Base-by-base conservation (phyloP, 805 yeast species). In the Candida michaelii region DNA sequence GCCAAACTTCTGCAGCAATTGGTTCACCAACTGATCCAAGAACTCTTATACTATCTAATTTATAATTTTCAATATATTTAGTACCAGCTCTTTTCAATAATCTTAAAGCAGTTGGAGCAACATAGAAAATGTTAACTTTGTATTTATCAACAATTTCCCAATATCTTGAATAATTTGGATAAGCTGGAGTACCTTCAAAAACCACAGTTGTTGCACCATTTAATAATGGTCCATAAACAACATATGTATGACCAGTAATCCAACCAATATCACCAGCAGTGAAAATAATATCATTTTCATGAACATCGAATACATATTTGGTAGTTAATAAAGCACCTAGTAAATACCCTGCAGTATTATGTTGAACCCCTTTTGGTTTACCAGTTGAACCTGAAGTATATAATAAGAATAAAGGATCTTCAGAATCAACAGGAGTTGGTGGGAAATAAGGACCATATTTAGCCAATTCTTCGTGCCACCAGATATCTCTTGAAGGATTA, bases 201-300 rank as follows among this genome's bases (percentile, higher is more conserved):
- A 91, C 87, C 41, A 93, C 85, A 8, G 97, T 82, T 36, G 98
- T 83, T 41, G 90, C 87, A 66, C 98, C 99, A 45, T 56, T 65
- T 36, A 82, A 69, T 53, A 93, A 78, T 31, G 99, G 99, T 46
- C 98, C 98, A 60, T 93, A 93, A 36, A 91, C 79, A 33, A 89
- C 96, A 62, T 91, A 93, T 8, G 97, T 86, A 67, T 93, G 99
- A 54, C 98, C 98, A 13, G 99, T 93, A 63, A 93, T 93, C 98
- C 99, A 93, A 62, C 99, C 98, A 43, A 93, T 89, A 63, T 93
- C 98, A 60, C 98, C 98, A 30, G 98, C 98, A 31, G 98, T 91
- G 74, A 93, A 91, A 48, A 91, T 68, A 33, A 85, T 76, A 65
- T 93, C 98, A 48, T 84, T 85, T 46, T 82, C 82, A 60, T 89